Evolutionary conservation across 768 basidiomycete genomes (phyloP).

Genomic region (Fistulinella prunicolor): DNA sequence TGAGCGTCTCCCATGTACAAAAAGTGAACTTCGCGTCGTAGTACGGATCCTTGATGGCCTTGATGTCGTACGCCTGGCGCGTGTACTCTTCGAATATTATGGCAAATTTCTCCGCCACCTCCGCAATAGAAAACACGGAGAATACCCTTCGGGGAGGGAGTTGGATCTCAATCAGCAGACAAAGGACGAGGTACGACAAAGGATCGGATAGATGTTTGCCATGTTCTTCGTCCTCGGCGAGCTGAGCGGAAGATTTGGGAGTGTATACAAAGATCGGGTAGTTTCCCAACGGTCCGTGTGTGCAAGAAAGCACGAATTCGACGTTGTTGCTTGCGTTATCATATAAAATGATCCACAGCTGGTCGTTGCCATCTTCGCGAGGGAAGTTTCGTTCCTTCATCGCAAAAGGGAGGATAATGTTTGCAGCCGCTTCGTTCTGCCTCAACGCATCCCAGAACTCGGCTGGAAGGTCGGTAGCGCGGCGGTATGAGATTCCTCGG

Average conservation of each 20-base stretch:
- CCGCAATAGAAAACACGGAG: conserved; percentile 60
- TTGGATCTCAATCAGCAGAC: conserved; percentile 34
- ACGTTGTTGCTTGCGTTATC: conserved; percentile 10
- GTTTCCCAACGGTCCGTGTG: conserved; percentile 48
- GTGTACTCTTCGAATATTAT: conserved; percentile 41
- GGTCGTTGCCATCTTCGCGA: conserved; percentile 1
- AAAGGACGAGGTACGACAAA: conserved; percentile 40
- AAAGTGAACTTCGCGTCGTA: conserved; percentile 59
- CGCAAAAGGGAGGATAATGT: conserved; percentile 42
- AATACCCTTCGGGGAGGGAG: conserved; percentile 45
- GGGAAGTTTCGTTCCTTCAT: conserved; percentile 20
- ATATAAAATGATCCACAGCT: conserved; percentile 34
- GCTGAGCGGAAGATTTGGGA: conserved; percentile 37
- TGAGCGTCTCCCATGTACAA: conserved; percentile 48
- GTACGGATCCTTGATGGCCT: conserved; percentile 44
- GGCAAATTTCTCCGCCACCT: conserved; percentile 46
- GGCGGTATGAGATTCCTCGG: conserved; percentile 2
- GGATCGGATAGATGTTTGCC: conserved; percentile 36
- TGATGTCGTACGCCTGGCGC: conserved; percentile 2
- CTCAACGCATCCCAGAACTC: conserved; percentile 32
- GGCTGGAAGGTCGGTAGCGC: conserved; percentile 16
- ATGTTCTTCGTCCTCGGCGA: conserved; percentile 23
- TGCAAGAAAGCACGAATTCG: conserved; percentile 56
- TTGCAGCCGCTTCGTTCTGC: conserved; percentile 33
- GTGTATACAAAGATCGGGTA: conserved; percentile 70